Conservation (phyloP, 495 filamentous ascomycete genomes). For the Cetradonia linearis region DNA sequence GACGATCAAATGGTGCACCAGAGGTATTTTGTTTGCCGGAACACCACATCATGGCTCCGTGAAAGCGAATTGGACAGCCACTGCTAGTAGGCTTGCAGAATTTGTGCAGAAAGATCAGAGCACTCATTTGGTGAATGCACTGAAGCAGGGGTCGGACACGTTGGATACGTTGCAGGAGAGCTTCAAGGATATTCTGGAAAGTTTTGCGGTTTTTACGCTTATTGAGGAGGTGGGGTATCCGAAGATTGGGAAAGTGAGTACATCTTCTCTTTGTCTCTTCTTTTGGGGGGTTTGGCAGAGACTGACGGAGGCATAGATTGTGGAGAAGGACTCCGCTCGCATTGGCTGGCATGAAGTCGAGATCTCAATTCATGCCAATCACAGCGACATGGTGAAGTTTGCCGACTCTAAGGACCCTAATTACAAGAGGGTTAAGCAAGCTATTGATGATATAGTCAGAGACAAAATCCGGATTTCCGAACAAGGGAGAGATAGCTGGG, state of each 20-base stretch:
- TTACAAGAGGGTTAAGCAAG: neutral
- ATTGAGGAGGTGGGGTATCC: neutral
- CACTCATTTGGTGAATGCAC: neutral
- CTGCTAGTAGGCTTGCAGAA: constrained; percentile 50
- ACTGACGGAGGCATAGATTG: neutral
- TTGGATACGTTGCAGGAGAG: neutral
- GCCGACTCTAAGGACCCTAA: neutral
- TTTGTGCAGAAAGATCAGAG: neutral
- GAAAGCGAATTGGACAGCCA: constrained; percentile 59
- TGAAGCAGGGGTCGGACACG: neutral
- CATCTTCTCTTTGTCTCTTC: no score
- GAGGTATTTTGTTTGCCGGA: constrained; percentile 59
- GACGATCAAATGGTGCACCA: neutral
- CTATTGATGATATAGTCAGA: neutral
- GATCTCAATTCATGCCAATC: neutral
- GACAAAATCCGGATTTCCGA: neutral
- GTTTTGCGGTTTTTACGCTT: neutral
- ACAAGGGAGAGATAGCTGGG: neutral
- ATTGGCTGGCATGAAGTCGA: neutral
- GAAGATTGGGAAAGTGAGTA: neutral
- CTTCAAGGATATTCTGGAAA: neutral
- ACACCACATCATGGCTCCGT: constrained; percentile 74
- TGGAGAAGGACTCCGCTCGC: neutral
- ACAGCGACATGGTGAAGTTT: neutral
- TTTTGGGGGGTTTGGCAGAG: neutral